Evolutionary conservation across 2,329 filamentous ascomycete genomes (phyloP), one percentile per base, ranked within the genome.

Genomic region (Colletotrichum lentis): DNA sequence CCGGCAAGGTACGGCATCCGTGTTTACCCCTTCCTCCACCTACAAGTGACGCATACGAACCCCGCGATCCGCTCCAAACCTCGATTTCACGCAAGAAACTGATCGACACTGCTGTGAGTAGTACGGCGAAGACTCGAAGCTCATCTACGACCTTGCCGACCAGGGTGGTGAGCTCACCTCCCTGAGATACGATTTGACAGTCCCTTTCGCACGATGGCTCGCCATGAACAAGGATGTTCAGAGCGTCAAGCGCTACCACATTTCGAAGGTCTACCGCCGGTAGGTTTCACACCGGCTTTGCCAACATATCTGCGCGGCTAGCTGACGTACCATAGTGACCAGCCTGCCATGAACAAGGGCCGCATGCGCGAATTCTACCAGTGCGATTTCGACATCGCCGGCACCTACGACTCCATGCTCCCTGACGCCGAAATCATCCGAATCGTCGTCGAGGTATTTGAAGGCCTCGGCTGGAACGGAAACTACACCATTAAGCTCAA

Each of bases 341-440:
- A 92, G 78, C 91, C 91, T 22, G 91, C 93, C 69, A 93, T 97
- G 82, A 92, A 91, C 70, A 96, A 96, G 78, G 95, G 94, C 59
- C 89, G 94, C 62, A 96, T 97, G 91, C 88, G 95, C 75, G 95
- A 97, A 80, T 97, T 97, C 80, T 97, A 96, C 82, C 94, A 97
- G 80, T 97, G 94, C 82, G 95, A 98, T 81, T 96, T 97, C 76
- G 94, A 97, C 53, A 95, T 97, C 80, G 94, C 94, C 14, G 94
- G 94, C 69, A 84, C 82, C 49, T 96, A 93, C 81, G 95, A 97
- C 77, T 81, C 92, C 62, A 97, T 97, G 94, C 86, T 97, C 31
- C 93, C 94, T 64, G 95, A 97, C 76, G 92, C 94, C 44, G 94
- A 97, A 81, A 91, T 97, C 67, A 81, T 98, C 73, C 87, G 91